Evolutionary conservation across 495 filamentous ascomycete species (phyloP).

Genomic region (Penicillium macrosclerotiorum): DNA sequence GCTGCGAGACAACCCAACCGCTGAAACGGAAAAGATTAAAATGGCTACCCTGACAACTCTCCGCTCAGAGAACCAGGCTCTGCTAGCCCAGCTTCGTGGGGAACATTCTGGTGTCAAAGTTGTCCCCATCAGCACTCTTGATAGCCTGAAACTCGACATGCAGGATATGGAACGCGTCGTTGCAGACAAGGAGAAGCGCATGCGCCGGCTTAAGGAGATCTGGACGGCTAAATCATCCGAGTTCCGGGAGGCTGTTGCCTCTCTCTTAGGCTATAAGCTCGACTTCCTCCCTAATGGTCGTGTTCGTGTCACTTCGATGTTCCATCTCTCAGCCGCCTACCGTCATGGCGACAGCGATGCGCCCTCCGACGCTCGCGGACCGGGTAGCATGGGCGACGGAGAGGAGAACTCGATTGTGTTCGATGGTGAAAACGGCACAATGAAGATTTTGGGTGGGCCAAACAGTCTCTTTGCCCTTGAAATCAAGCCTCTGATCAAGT

Average conservation of each 20-base stretch:
- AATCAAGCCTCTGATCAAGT: slow-evolving; percentile 78
- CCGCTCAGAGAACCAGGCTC: slow-evolving; percentile 77
- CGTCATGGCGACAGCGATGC: slow-evolving; percentile 55
- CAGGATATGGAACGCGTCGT: slow-evolving; percentile 67
- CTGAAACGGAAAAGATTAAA: slow-evolving; percentile 78
- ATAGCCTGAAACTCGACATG: slow-evolving; percentile 69
- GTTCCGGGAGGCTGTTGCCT: slow-evolving; percentile 89
- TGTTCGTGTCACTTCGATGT: slow-evolving; percentile 78
- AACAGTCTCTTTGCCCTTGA: slow-evolving; percentile 80
- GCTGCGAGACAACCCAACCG: slow-evolving; percentile 85
- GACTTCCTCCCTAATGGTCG: slow-evolving; percentile 92
- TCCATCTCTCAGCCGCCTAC: slow-evolving; percentile 59
- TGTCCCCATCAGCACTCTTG: slow-evolving; percentile 74
- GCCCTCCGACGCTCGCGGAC: slow-evolving; percentile 37
- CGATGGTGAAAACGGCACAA: slow-evolving; percentile 92
- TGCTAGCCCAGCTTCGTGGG: slow-evolving; percentile 72
- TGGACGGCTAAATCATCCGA: slow-evolving; percentile 85
- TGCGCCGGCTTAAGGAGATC: slow-evolving; percentile 81
- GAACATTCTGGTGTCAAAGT: slow-evolving; percentile 42
- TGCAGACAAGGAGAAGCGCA: slow-evolving; percentile 81
- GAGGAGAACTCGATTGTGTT: slow-evolving; percentile 84
- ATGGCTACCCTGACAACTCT: slow-evolving; percentile 71
- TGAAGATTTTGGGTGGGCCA: slow-evolving; percentile 93
- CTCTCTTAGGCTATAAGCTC: slow-evolving; percentile 85
- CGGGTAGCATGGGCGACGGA: slow-evolving; percentile 58